Base-by-base conservation (phyloP, 179 eudicot genomes). In the Camellia oleifera region DNA sequence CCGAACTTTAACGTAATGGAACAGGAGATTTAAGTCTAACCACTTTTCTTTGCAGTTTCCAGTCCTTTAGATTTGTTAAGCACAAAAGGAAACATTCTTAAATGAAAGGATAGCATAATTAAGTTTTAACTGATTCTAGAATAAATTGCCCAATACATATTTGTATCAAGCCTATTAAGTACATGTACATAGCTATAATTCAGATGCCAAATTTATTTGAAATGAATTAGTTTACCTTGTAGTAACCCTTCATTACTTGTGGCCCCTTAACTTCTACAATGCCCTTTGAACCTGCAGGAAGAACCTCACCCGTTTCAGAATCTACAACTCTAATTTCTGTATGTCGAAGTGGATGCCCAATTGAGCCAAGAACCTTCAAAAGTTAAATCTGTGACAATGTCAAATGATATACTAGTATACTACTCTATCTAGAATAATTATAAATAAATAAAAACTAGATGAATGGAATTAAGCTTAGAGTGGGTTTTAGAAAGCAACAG, bases 201-300 rank as follows among this genome's bases (percentile, higher is more conserved):
- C 23, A 45, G 8, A 57, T 50, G 52, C 44, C 40, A 56, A 20
- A 66, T 44, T 23, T 9, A 60, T 5, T 2, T 68, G 12, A 56
- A 23, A 66, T 23, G 58, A 64, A 32, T 3, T 18, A 48, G 60
- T 56, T 23, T 87, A 96, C 99, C 99, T 88, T 94, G 85, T 90
- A 94, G 82, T 96, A 96, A 81, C 99, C 97, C 85, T 87, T 86
- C 99, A 96, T 96, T 82, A 96, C 91, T 84, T 90, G 92, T 74
- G 96, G 96, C 8, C 99, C 99, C 85, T 92, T 92, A 68, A 83
- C 92, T 91, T 94, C 89, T 58, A 96, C 88, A 57, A 89, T 88
- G 84, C 99, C 98, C 80, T 88, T 94, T 23, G 88, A 87, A 77
- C 98, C 99, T 78, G 90, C 82, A 78, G 97, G 92, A 80, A 94